A percentile compares a stretch with the other conserved stretches of the same genome.
Conservation (phyloP, 768 basidiomycete species). For the Amanita phalloides region DNA sequence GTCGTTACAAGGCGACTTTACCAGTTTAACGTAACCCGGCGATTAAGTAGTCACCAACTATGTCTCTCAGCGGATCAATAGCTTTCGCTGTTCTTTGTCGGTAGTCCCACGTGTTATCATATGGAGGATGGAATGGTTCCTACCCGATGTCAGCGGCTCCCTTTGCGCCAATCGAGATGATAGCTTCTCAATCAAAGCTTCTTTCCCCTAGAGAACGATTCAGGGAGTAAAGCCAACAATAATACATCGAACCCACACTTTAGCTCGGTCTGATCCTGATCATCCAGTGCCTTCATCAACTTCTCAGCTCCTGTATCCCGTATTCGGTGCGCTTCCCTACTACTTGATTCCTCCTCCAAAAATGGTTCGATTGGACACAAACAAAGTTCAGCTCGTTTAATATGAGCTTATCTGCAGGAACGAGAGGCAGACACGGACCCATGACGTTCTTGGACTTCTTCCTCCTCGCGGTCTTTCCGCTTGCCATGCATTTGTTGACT, state of each 20-base stretch:
- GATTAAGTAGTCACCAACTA: constrained; percentile 29
- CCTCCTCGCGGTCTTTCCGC: too few species aligned
- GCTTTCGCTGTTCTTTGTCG: constrained; percentile 49
- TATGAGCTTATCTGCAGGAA: too few species aligned
- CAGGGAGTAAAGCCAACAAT: background rate
- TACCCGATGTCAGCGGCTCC: constrained; percentile 41
- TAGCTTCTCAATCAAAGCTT: constrained; percentile 38
- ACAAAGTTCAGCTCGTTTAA: too few species aligned
- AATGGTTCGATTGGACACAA: too few species aligned
- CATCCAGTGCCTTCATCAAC: constrained; percentile 32
- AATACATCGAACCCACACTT: constrained; percentile 29
- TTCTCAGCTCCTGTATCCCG: constrained; percentile 60
- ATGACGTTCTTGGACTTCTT: too few species aligned
- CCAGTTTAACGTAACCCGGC: constrained; percentile 35
- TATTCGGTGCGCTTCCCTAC: constrained; percentile 35
- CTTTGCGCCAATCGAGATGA: constrained; percentile 40
- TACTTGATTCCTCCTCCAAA: too few species aligned
- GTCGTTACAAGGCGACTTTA: constrained; percentile 16
- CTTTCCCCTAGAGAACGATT: background rate
- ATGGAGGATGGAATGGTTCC: constrained; percentile 42
- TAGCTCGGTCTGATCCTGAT: constrained; percentile 39
- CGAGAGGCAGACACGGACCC: too few species aligned
- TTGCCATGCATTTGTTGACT: too few species aligned
- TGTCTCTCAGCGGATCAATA: constrained; percentile 32
- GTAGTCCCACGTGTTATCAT: constrained; percentile 67